These are phyloP conservation scores for Dioscorea alata DNA, from an alignment of 106 monocot genomes.

Conservation along the genomic window DNA sequence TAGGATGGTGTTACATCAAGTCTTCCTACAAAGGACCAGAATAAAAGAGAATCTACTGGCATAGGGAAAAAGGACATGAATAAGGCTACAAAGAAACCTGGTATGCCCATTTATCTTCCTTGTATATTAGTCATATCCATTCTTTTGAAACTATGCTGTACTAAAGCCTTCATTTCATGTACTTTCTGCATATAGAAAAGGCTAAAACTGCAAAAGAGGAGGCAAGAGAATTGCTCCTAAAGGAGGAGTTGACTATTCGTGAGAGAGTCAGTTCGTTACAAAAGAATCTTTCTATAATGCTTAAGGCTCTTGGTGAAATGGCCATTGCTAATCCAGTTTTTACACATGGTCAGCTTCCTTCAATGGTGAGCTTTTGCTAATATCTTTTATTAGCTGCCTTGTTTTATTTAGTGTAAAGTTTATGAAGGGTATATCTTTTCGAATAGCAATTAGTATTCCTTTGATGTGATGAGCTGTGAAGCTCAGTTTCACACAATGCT, in stretches of 20 bases:
- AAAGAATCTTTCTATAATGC: conserved; percentile 68
- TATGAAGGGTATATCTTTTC: too few species aligned
- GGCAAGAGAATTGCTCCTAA: conserved; percentile 70
- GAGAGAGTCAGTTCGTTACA: conserved; percentile 55
- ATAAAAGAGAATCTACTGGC: conserved; percentile 38
- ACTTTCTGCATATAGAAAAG: conserved; percentile 35
- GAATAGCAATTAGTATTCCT: too few species aligned
- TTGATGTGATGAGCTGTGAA: too few species aligned
- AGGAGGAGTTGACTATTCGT: conserved; percentile 77
- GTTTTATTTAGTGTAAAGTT: too few species aligned
- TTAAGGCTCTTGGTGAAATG: conserved; percentile 78
- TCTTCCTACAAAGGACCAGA: conserved; percentile 29
- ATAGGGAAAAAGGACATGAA: conserved; percentile 57
- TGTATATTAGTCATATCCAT: neutral
- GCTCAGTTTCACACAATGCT: too few species aligned
- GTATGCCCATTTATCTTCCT: conserved; percentile 23
- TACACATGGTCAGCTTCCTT: conserved; percentile 80
- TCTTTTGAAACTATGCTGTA: neutral
- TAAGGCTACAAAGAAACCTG: conserved; percentile 60
- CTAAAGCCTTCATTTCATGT: neutral
- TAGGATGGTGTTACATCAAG: conserved; percentile 35
- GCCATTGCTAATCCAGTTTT: conserved; percentile 80
- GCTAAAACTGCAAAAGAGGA: conserved; percentile 85
- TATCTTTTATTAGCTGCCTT: neutral
- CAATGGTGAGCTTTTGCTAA: conserved; percentile 44